These are phyloP conservation scores for Cystofilobasidium capitatum DNA, from an alignment of 768 basidiomycete genomes.

Conservation along the genomic window DNA sequence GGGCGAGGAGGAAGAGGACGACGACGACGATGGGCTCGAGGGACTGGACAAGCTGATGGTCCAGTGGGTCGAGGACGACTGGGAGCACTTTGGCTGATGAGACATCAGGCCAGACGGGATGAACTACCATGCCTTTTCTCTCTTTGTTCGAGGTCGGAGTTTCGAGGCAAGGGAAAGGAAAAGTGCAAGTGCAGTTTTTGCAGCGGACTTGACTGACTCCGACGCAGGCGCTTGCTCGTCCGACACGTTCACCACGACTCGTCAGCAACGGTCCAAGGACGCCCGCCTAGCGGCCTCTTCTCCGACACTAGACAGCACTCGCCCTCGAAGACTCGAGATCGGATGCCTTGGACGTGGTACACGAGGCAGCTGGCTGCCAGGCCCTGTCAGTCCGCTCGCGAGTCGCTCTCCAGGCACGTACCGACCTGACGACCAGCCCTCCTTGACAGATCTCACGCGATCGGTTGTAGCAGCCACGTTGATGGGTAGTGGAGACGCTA, in stretches of 20 bases:
- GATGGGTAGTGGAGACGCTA: conserved; percentile 19
- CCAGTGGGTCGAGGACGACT: neutral
- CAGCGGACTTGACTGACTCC: too few relatives aligned
- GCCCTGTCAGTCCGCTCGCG: neutral
- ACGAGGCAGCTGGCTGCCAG: neutral
- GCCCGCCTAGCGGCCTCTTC: neutral
- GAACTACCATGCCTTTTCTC: too few relatives aligned
- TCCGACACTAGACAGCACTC: neutral
- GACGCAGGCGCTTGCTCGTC: too few relatives aligned
- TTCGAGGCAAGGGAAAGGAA: too few relatives aligned
- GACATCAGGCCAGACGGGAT: too few relatives aligned
- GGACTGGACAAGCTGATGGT: conserved; percentile 2
- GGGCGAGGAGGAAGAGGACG: conserved; percentile 37
- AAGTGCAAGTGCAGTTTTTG: too few relatives aligned
- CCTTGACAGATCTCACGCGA: conserved; percentile 7
- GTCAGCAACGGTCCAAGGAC: too few relatives aligned
- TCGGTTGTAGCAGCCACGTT: conserved; percentile 21
- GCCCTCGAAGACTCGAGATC: neutral
- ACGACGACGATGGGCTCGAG: conserved; percentile 35
- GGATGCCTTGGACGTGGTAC: conserved; percentile 8
- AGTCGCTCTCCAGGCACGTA: neutral
- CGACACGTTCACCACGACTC: too few relatives aligned
- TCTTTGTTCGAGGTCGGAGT: too few relatives aligned
- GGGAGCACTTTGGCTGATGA: neutral
- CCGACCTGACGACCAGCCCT: neutral